phyloP scores from a whole-genome alignment of 306 rosid species.

The Biancaea sappan region DNA sequence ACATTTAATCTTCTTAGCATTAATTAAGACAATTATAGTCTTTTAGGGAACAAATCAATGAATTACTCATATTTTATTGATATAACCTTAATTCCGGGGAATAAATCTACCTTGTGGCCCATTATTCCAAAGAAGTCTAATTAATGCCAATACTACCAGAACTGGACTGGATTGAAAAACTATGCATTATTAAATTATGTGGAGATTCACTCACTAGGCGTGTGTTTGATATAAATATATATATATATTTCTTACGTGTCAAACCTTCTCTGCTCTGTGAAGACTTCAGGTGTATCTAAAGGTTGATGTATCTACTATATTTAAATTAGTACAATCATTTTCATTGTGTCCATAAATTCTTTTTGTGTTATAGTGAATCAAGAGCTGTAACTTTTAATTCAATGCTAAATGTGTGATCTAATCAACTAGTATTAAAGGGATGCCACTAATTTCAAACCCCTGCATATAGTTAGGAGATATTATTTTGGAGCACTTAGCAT shows the following conservation, averaged over 20 bases:
- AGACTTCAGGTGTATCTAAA: neutral
- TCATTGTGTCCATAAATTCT: too few species aligned
- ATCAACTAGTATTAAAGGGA: too few species aligned
- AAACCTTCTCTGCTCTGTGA: neutral
- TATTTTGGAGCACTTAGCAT: too few species aligned
- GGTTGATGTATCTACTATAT: neutral
- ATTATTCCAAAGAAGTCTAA: constrained; percentile 19
- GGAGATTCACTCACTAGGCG: neutral
- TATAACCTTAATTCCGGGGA: constrained; percentile 35
- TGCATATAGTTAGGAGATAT: too few species aligned
- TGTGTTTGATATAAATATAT: constrained; percentile 14
- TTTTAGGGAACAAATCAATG: too few species aligned
- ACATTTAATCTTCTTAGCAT: too few species aligned
- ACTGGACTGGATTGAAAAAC: neutral
- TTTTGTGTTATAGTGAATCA: neutral
- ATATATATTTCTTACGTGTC: constrained; percentile 6
- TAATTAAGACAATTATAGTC: too few species aligned
- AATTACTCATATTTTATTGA: too few species aligned
- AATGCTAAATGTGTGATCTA: too few species aligned
- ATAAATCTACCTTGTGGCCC: neutral
- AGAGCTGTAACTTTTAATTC: too few species aligned
- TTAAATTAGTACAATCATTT: neutral
- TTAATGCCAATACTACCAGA: constrained; percentile 33
- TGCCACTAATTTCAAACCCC: too few species aligned
- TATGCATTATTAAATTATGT: neutral